Evolutionary conservation across 1,139 yeast species (phyloP).

Genomic region (Pichia sp.): DNA sequence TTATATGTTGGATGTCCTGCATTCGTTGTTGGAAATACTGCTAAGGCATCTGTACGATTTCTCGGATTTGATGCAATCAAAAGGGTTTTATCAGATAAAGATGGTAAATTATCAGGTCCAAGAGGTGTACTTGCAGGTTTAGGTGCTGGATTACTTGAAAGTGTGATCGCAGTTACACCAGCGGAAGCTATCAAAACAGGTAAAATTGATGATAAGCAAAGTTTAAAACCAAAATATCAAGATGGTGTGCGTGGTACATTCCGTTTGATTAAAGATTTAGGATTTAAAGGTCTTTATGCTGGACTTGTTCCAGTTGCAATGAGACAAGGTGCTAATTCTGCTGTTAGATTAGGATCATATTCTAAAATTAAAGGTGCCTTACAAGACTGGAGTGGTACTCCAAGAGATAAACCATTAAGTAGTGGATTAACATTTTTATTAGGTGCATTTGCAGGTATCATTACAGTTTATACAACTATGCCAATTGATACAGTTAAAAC

Average conservation of each 20-base stretch:
- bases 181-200: constrained; percentile 96
- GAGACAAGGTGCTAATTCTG: constrained; percentile 94
- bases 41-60: constrained; percentile 90
- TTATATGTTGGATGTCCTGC: constrained; percentile 98
- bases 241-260: constrained; percentile 50
- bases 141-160: constrained; percentile 92
- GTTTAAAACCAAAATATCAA: constrained; percentile 70
- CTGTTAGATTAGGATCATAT: constrained; percentile 90
- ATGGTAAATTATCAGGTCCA: constrained; percentile 84
- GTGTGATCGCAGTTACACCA: constrained; percentile 92
- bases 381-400: constrained; percentile 63
- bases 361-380: constrained; percentile 78
- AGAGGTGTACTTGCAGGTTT: constrained; percentile 92
- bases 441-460: constrained; percentile 89
- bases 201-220: constrained; percentile 84
- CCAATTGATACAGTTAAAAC: constrained; percentile 97
- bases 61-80: constrained; percentile 89
- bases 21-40: constrained; percentile 90
- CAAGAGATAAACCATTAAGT: constrained; percentile 68
- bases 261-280: constrained; percentile 66
- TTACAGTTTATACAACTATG: constrained; percentile 95
- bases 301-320: constrained; percentile 90
- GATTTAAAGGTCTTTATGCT: constrained; percentile 75
- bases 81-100: constrained; percentile 64
- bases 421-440: constrained; percentile 77